Percentiles rank a stretch among this genome's conserved stretches.
Evolutionary conservation across 2,329 filamentous ascomycete species (phyloP).

Genomic region (Whalleya microplaca): DNA sequence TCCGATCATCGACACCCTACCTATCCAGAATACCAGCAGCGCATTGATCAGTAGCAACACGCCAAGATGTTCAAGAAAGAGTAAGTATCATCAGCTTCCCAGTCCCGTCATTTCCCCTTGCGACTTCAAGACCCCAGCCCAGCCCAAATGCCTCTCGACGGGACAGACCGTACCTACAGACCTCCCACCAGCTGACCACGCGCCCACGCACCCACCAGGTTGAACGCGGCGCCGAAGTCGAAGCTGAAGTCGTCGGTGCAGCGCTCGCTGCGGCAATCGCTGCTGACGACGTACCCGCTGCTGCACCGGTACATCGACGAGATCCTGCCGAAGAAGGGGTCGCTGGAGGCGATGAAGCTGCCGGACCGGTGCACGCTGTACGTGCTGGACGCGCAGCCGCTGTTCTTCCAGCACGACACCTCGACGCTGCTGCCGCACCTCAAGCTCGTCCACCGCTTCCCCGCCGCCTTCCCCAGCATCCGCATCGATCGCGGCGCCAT

Average conservation of each 20-base stretch:
- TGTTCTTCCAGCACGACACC: constrained; percentile 88
- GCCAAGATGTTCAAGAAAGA: constrained; percentile 90
- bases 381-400: constrained; percentile 73
- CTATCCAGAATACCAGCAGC: constrained; percentile 5
- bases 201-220: constrained; percentile 50
- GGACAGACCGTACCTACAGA: constrained; percentile 1
- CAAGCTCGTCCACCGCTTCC: constrained; percentile 86
- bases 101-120: constrained; percentile 1
- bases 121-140: not conserved
- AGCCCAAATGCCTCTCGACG: too few relatives aligned
- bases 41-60: constrained; percentile 13
- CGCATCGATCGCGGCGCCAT: constrained; percentile 96
- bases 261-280: constrained; percentile 79
- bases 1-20: constrained; percentile 5
- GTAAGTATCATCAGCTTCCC: constrained; percentile 50
- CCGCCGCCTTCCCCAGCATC: constrained; percentile 78
- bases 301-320: constrained; percentile 90
- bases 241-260: constrained; percentile 98
- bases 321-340: constrained; percentile 91
- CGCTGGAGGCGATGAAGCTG: constrained; percentile 88
- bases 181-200: constrained; percentile 23
- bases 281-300: constrained; percentile 83
- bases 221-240: constrained; percentile 79
- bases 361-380: constrained; percentile 91
- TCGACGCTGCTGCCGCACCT: constrained; percentile 85